Conservation (phyloP, 352 stramenopile genomes). For the Phytopythium mirpurense region DNA sequence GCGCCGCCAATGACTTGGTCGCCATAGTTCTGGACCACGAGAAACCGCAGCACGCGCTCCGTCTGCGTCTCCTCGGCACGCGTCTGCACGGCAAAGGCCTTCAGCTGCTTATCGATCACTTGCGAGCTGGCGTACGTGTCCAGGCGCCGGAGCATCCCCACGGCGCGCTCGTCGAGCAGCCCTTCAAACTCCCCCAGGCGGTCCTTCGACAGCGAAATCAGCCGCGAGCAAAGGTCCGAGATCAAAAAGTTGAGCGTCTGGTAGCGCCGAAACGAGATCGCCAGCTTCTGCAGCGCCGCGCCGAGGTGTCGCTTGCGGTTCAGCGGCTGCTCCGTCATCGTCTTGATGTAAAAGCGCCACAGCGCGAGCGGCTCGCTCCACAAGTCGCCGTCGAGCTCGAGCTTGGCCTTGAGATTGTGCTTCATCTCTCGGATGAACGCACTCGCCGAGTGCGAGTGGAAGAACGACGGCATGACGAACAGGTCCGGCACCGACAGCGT, state of each 20-base stretch:
- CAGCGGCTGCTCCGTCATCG: slow-evolving; percentile 39
- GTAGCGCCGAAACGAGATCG: slow-evolving; percentile 62
- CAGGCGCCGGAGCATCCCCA: slow-evolving; percentile 47
- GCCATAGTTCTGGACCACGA: slow-evolving; percentile 74
- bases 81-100: slow-evolving; percentile 40
- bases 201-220: slow-evolving; percentile 47
- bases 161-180: slow-evolving; percentile 31
- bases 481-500: slow-evolving; percentile 66
- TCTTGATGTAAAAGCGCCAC: slow-evolving; percentile 66
- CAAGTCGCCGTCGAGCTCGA: slow-evolving; percentile 45
- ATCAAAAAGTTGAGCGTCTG: slow-evolving; percentile 78
- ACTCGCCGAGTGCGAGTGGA: slow-evolving; percentile 54
- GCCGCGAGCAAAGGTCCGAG: slow-evolving; percentile 62
- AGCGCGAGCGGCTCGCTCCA: slow-evolving; percentile 78
- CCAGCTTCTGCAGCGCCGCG: slow-evolving; percentile 37
- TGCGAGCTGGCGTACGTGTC: slow-evolving; percentile 63
- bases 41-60: slow-evolving; percentile 50
- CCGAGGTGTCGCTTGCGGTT: slow-evolving; percentile 36
- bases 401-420: slow-evolving; percentile 58
- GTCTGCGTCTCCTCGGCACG: slow-evolving; percentile 24
- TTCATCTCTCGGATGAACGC: slow-evolving; percentile 79
- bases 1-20: slow-evolving; percentile 58
- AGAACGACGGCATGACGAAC: slow-evolving; percentile 78
- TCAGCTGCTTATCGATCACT: slow-evolving; percentile 35
- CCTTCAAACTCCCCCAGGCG: slow-evolving; percentile 29